A percentile compares a stretch with the other conserved stretches of the same genome.
phyloP scores from a whole-genome alignment of 331 rosid species.

The Phaseolus coccineus region DNA sequence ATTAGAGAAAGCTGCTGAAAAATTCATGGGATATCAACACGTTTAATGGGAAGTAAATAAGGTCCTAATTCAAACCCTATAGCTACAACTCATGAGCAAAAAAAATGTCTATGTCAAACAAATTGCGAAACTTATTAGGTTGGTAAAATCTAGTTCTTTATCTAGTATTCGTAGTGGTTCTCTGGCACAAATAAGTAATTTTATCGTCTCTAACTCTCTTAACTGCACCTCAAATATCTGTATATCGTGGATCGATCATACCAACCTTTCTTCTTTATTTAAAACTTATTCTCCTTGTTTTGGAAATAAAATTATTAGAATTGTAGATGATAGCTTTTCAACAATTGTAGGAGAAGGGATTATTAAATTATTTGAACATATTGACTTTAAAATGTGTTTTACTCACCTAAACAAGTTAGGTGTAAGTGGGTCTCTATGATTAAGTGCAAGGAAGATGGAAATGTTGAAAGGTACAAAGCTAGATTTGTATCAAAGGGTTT shows the following conservation, averaged over 20 bases:
- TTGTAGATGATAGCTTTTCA: not conserved
- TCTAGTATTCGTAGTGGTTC: not conserved
- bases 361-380: not conserved
- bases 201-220: not conserved
- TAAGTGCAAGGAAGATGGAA: too few relatives aligned
- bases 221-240: not conserved
- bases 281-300: not conserved
- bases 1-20: not conserved
- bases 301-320: not conserved
- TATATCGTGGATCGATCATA: constrained; percentile 5
- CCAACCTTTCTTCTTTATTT: not conserved
- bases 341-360: not conserved
- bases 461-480: too few relatives aligned
- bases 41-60: not conserved
- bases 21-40: not conserved
- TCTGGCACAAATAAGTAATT: not conserved
- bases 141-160: not conserved
- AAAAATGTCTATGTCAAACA: too few relatives aligned
- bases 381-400: not conserved
- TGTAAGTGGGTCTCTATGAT: too few relatives aligned
- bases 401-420: not conserved
- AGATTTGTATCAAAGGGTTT: too few relatives aligned
- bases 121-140: not conserved
- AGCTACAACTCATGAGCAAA: not conserved
- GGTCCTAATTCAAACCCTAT: not conserved